Evolutionary conservation across 164 flowering plant species (phyloP), one percentile per base, ranked within the genome.

Genomic region (Tinospora cordifolia): DNA sequence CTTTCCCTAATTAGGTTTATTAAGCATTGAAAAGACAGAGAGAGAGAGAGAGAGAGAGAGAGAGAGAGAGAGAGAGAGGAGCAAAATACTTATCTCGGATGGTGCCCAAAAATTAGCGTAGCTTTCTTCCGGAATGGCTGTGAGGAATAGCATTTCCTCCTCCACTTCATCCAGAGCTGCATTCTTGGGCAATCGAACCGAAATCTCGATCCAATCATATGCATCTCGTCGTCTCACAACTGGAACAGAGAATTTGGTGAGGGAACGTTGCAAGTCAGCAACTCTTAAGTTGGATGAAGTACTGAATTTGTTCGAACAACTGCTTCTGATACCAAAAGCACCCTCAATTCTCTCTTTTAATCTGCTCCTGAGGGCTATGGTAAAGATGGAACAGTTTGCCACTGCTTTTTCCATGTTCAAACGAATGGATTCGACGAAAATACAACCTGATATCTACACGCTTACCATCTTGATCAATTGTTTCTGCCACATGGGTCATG

Each of bases 391-490:
- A 7, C 66, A 64, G 2, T 38, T 36, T 36, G 36, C 13, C 21
- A 36, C 39, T 3, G 66, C n/a, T 0, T 34, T 64, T 2, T 30
- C 40, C 0, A 3, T 38, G 66, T 64, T 8, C 21, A 64, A 64
- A 36, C 0, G 24, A 9, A 62, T 62, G 64, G 34, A 22, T 22
- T 62, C 27, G 13, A 15, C 25, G 25, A 3, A 13, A 25, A 25
- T 62, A 1, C 36, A 62, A 34, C n/a, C 21, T 44, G 47, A 67
- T 44, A 5, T 67, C 8, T 27, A 0, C 41, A 69, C 74, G 1
- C 41, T 72, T 13, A 65, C 5, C 38, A 63, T 70, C 21, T 9
- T 78, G 62, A 72, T 78, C 11, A 75, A 72, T 63, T 69, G 76
- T 30, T 62, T 59, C 15, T 65, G 78, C 21, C 51, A 15, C 6